Conservation (phyloP, 129 eudicot species). For the Flaveria robusta region DNA sequence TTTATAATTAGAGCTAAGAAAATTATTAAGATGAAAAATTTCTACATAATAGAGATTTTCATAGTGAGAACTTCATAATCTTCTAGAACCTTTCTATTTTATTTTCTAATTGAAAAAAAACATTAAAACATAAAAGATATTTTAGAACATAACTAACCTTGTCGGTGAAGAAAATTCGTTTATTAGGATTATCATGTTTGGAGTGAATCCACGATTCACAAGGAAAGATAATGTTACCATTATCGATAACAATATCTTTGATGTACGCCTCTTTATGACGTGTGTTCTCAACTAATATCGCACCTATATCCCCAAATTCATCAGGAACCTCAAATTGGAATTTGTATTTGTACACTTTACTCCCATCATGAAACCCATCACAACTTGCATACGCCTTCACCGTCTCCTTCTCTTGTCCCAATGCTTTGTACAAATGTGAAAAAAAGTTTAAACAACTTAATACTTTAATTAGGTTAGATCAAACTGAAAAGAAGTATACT, state of each 20-base stretch:
- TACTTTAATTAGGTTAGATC: not conserved
- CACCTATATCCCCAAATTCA: conserved; percentile 64
- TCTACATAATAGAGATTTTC: too few relatives aligned
- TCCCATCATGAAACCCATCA: conserved; percentile 7
- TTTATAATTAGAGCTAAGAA: too few relatives aligned
- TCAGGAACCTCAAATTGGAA: conserved; percentile 35
- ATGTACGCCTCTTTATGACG: conserved; percentile 52
- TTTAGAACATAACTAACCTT: conserved; percentile 39
- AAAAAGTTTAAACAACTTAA: not conserved
- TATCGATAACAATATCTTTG: conserved; percentile 41
- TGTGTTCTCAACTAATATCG: conserved; percentile 52
- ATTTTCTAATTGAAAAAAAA: not conserved
- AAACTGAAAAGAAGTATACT: not conserved
- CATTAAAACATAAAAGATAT: not conserved
- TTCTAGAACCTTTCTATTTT: too few relatives aligned
- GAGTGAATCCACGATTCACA: conserved; percentile 71
- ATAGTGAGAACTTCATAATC: too few relatives aligned
- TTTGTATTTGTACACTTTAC: conserved; percentile 28
- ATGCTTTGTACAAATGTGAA: conserved; percentile 20
- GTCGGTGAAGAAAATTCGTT: conserved; percentile 53
- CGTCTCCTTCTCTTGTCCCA: conserved; percentile 40
- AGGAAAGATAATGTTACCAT: conserved; percentile 30
- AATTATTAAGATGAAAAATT: too few relatives aligned
- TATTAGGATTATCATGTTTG: conserved; percentile 42
- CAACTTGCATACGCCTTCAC: conserved; percentile 44